Percentiles rank a stretch among this genome's conserved stretches.
Conservation (phyloP, 306 rosid genomes). For the Vicia faba region DNA sequence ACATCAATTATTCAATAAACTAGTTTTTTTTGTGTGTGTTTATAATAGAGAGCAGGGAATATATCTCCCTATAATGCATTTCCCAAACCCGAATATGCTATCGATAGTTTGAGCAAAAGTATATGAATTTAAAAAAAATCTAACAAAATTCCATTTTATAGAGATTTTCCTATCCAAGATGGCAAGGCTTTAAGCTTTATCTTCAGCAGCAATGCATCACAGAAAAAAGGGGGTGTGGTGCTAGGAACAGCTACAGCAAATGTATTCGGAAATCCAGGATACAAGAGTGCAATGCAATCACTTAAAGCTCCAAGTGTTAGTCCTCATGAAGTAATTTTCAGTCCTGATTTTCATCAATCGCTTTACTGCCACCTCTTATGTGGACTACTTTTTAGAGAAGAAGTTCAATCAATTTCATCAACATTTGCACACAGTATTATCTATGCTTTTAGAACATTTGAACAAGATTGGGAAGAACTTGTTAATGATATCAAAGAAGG, state of each 20-base stretch:
- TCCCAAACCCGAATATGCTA: too few relatives aligned
- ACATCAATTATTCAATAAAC: too few relatives aligned
- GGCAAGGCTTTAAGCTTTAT: constrained; percentile 82
- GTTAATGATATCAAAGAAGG: constrained; percentile 66
- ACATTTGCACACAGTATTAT: constrained; percentile 55
- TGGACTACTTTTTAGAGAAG: constrained; percentile 66
- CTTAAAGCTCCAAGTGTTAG: constrained; percentile 65
- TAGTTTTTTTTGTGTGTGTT: too few relatives aligned
- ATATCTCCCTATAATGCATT: too few relatives aligned
- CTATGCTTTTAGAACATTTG: constrained; percentile 75
- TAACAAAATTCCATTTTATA: constrained; percentile 30
- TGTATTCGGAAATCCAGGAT: constrained; percentile 50
- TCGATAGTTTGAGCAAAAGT: too few relatives aligned
- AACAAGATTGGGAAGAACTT: constrained; percentile 78
- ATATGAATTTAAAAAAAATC: too few relatives aligned
- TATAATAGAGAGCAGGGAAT: too few relatives aligned
- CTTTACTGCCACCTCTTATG: constrained; percentile 91
- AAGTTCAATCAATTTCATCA: constrained; percentile 62
- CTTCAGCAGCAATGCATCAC: constrained; percentile 77
- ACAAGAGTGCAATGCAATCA: constrained; percentile 50
- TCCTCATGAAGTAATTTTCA: constrained; percentile 86
- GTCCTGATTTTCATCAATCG: constrained; percentile 83
- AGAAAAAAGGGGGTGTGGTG: constrained; percentile 70
- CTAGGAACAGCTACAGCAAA: constrained; percentile 92
- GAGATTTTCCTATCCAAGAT: constrained; percentile 70